Percentiles rank a stretch among this genome's conserved stretches.
phyloP scores from a whole-genome alignment of 176 grass and related monocot species.

The Paspalum vaginatum region DNA sequence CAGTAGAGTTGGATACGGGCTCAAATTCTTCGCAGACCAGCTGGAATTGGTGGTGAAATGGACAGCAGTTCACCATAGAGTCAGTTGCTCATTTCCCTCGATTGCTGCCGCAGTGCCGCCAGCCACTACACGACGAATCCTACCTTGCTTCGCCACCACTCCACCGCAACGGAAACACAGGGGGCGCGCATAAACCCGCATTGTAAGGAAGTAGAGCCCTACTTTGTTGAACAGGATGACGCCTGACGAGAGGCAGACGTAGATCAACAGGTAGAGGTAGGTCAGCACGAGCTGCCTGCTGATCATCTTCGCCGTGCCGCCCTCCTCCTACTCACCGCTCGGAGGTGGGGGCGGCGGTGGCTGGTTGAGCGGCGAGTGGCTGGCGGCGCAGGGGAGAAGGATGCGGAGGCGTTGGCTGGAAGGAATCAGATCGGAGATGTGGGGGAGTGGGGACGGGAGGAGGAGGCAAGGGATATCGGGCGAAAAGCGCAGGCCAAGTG shows the following conservation, averaged over 20 bases:
- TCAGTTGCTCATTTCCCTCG: not conserved
- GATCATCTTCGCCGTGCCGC: conserved; percentile 50
- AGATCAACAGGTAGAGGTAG: conserved; percentile 96
- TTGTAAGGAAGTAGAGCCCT: conserved; percentile 20
- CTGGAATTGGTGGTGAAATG: conserved; percentile 13
- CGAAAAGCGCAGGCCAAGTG: not conserved
- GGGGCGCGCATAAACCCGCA: not conserved
- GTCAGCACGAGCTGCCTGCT: conserved; percentile 94
- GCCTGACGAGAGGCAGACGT: conserved; percentile 96
- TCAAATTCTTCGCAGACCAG: not conserved
- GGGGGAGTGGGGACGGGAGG: not conserved
- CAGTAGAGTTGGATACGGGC: not conserved
- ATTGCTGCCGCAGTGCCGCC: conserved; percentile 22
- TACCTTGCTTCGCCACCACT: conserved; percentile 29
- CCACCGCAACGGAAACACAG: conserved; percentile 7
- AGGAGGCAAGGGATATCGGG: conserved; percentile 5
- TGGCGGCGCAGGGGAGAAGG: conserved; percentile 23
- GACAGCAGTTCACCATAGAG: conserved; percentile 6
- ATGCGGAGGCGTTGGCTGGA: conserved; percentile 29
- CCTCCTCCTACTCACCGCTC: not conserved
- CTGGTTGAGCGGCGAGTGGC: not conserved
- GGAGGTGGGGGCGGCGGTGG: not conserved
- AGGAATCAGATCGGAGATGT: conserved; percentile 31
- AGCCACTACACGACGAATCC: not conserved
- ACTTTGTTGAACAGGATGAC: conserved; percentile 99